Evolutionary conservation across 2,329 filamentous ascomycete genomes (phyloP), one percentile per base, ranked within the genome.

Genomic region (Colletotrichum musae): DNA sequence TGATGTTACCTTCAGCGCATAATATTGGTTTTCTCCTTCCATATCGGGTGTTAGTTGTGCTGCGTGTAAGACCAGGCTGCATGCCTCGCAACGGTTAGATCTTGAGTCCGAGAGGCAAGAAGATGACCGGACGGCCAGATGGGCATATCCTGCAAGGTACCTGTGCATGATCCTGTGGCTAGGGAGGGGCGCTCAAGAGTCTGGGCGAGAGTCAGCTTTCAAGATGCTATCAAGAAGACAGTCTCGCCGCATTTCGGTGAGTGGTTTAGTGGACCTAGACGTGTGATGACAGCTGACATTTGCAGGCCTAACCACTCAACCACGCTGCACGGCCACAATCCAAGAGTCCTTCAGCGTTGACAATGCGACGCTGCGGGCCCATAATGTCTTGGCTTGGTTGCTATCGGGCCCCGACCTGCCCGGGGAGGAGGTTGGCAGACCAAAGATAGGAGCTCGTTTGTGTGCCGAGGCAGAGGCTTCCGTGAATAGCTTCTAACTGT

Each of bases 31-130:
- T 6, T 21, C 32, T 47, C 65, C 60, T 68, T 32, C 65, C 65
- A n/a, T 12, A 58, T 64, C 21, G 36, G 45, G 65, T 6, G 10
- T 32, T 64, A 68, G 53, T 21, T 39, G n/a, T 21, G 21, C 60
- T 64, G 60, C 60, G 36, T 13, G 60, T 64, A 48, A 68, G 65
- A 24, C 64, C 47, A 12, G 21, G 13, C 36, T 16, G 16, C 58
- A 18, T 52, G 18, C 32, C 32, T 24, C 36, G 5, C 41, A 15
- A 43, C 41, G 41, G 16, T 13, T 43, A 43, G 41, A 43, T 43
- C 41, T 12, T 10, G n/a, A 57, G 53, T 10, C 32, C 16, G 13
- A 13, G 18, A 10, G 18, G 18, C 45, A 18, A 48, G 18, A 48
- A 21, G 16, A 16, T 48, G 45, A 48, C 45, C 45, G 9, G 18